These are phyloP conservation scores for Phanerodontia chrysosporium DNA, from an alignment of 768 basidiomycete species.

Conservation along the genomic window DNA sequence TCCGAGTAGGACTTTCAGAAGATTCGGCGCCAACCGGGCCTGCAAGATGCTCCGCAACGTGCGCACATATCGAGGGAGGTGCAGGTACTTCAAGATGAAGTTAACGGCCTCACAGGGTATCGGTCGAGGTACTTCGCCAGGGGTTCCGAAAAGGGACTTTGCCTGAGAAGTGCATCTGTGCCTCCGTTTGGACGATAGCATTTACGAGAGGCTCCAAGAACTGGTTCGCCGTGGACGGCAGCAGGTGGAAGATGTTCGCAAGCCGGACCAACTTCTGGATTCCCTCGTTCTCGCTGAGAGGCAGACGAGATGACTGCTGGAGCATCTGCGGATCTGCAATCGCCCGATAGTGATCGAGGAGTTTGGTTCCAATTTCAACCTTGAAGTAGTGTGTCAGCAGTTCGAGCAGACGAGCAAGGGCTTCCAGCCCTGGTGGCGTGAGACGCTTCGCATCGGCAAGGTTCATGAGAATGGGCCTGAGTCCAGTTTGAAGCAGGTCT, in stretches of 20 bases:
- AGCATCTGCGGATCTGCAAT: slow-evolving; percentile 89
- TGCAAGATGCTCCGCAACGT: slow-evolving; percentile 82
- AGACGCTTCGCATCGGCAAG: slow-evolving; percentile 93
- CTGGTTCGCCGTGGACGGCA: slow-evolving; percentile 89
- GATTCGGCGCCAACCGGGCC: slow-evolving; percentile 70
- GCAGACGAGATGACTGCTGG: slow-evolving; percentile 70
- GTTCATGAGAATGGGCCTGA: slow-evolving; percentile 97
- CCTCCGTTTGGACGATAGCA: slow-evolving; percentile 87
- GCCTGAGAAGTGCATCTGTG: slow-evolving; percentile 86
- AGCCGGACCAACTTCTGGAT: slow-evolving; percentile 92
- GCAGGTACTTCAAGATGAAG: slow-evolving; percentile 78
- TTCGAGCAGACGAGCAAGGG: slow-evolving; percentile 88
- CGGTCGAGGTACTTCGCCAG: slow-evolving; percentile 88
- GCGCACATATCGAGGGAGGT: slow-evolving; percentile 72
- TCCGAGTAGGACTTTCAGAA: slow-evolving; percentile 64
- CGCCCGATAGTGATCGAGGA: slow-evolving; percentile 91
- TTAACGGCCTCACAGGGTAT: slow-evolving; percentile 84
- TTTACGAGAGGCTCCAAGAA: slow-evolving; percentile 88
- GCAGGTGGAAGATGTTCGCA: slow-evolving; percentile 94
- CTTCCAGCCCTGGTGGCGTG: slow-evolving; percentile 88
- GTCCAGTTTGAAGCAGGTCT: slow-evolving; percentile 89
- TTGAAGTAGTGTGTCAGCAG: slow-evolving; percentile 98
- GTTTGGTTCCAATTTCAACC: slow-evolving; percentile 96
- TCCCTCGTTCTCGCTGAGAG: slow-evolving; percentile 82
- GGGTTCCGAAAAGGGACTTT: slow-evolving; percentile 90